Percentiles rank a stretch among this genome's conserved stretches.
These are phyloP conservation scores for Coniosporium tulheliwenetii DNA, from an alignment of 2,329 filamentous ascomycete genomes.

Conservation along the genomic window DNA sequence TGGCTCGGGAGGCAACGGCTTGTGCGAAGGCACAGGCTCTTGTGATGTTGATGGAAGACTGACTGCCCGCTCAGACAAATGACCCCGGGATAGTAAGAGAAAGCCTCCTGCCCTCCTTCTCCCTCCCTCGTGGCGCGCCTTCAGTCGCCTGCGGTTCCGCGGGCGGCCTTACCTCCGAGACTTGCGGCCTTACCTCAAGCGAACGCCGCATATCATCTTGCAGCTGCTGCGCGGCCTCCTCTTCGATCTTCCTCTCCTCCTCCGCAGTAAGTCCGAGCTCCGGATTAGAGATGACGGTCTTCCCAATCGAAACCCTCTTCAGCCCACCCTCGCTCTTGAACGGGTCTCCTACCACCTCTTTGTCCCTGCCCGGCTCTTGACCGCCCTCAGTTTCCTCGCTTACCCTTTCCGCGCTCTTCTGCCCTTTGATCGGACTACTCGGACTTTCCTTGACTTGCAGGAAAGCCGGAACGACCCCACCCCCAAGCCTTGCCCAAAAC, in stretches of 20 bases:
- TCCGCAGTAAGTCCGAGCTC: conserved; percentile 1
- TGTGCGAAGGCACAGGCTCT: not conserved
- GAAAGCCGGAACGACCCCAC: conserved; percentile 64
- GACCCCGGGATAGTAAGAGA: not conserved
- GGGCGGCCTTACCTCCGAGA: not conserved
- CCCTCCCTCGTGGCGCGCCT: not conserved
- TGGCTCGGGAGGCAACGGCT: not conserved
- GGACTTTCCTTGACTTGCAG: conserved; percentile 10
- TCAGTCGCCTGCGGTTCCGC: not conserved
- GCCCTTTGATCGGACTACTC: not conserved
- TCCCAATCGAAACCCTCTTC: conserved; percentile 7
- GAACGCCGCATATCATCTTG: not conserved
- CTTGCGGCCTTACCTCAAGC: not conserved
- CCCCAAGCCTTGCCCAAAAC: conserved; percentile 91
- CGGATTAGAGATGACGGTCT: conserved; percentile 4
- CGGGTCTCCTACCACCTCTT: conserved; percentile 3
- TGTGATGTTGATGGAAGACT: not conserved
- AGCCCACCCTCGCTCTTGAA: conserved; percentile 4
- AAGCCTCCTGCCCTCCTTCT: not conserved
- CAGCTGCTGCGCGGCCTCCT: not conserved
- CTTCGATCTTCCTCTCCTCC: not conserved
- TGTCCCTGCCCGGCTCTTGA: not conserved
- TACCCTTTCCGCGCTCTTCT: not conserved
- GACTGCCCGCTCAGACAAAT: too few species aligned
- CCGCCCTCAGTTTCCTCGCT: not conserved